A percentile compares a stretch with the other conserved stretches of the same genome.
phyloP scores from a whole-genome alignment of 2,329 filamentous ascomycete genomes.

The Coniella vitis region DNA sequence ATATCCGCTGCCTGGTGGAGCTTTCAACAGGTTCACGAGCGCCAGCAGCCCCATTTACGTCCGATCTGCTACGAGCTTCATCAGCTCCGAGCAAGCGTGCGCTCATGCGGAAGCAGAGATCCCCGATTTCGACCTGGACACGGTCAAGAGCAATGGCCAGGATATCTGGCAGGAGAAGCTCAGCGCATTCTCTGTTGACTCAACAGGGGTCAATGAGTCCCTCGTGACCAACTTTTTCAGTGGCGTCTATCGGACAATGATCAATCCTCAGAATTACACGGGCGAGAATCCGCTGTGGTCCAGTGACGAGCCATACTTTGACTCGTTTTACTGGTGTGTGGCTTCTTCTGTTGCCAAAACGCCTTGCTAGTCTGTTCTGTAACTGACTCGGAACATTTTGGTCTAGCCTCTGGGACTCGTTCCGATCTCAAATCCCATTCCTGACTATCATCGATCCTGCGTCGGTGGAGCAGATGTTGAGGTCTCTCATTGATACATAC shows the following conservation, averaged over 20 bases:
- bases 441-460: conserved; percentile 60
- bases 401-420: conserved; percentile 60
- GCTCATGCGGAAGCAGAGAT: conserved; percentile 62
- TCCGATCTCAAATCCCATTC: conserved; percentile 61
- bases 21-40: conserved; percentile 55
- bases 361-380: not conserved
- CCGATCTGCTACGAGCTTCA: conserved; percentile 63
- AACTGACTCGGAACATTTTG: not conserved
- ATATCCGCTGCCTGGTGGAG: conserved; percentile 52
- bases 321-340: conserved; percentile 63
- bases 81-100: conserved; percentile 60
- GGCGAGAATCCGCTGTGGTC: conserved; percentile 65
- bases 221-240: conserved; percentile 62
- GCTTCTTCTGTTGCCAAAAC: no score
- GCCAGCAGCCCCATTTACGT: conserved; percentile 47
- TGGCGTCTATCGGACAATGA: conserved; percentile 65
- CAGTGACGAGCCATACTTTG: conserved; percentile 63
- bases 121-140: conserved; percentile 58
- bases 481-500: conserved; percentile 67
- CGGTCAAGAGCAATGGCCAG: conserved; percentile 43
- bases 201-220: conserved; percentile 43
- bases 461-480: conserved; percentile 59
- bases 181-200: conserved; percentile 47
- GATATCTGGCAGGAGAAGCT: conserved; percentile 57
- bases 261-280: conserved; percentile 68